Evolutionary conservation across 2,329 filamentous ascomycete genomes (phyloP), one percentile per base, ranked within the genome.

Genomic region (Sporothrix sp.): DNA sequence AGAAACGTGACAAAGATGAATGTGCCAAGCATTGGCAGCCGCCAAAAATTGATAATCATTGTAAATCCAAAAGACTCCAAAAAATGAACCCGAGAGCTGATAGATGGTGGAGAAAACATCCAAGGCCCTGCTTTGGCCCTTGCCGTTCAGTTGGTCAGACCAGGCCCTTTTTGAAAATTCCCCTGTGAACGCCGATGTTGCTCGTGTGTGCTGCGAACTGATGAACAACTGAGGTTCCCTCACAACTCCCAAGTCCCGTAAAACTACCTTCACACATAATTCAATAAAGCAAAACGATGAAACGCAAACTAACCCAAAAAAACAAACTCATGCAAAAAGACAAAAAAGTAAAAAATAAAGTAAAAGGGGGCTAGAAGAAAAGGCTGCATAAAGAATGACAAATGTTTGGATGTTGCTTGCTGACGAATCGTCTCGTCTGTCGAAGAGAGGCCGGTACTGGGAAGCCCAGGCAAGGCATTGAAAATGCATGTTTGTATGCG

Each of bases 21-120:
- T 7, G 18, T 37, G 44, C 44, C 44, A 47, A 47, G 33, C 27
- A 16, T 38, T 23, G 44, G 44, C 21, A 21, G 33, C 20, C 43
- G n/a, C n/a, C n/a, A 44, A 28, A 46, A 30, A 21, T 37, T 47
- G 33, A 20, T 47, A 37, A 38, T 47, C 44, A 47, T 47, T 47
- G 33, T 33, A 36, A 47, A 47, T 47, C 44, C 33, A 38, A 44
- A 33, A 20, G 13, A 23, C 6, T 23, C 16, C 33, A 45, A 20
- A 35, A 23, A 35, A n/a, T n/a, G n/a, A n/a, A n/a, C n/a, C n/a
- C n/a, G n/a, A n/a, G n/a, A n/a, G n/a, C n/a, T n/a, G n/a, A n/a
- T n/a, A n/a, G n/a, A n/a, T n/a, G n/a, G n/a, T 32, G 33, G 20
- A 4, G 30, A 16, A 30, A 14, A 25, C n/a, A n/a, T 13, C 42